Conservation (phyloP, 352 stramenopile genomes). For the Globisporangium middletonii region DNA sequence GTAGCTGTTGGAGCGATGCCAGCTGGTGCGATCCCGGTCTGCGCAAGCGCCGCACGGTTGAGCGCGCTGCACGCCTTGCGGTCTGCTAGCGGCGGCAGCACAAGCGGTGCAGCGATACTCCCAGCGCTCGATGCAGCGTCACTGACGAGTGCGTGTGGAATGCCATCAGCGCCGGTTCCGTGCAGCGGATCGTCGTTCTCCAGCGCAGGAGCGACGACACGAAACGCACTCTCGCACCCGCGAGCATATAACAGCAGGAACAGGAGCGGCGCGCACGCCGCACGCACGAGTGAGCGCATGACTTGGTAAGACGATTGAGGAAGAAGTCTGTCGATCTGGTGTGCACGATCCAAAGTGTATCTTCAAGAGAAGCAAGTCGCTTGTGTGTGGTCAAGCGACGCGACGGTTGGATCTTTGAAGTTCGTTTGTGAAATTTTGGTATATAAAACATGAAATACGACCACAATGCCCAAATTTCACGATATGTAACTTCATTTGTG, state of each 20-base stretch:
- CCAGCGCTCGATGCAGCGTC: neutral
- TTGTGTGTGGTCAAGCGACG: no score
- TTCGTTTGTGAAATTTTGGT: no score
- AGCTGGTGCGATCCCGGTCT: neutral
- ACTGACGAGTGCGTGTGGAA: conserved; percentile 3
- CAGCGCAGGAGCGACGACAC: conserved; percentile 1
- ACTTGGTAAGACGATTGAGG: no score
- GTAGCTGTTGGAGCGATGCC: neutral
- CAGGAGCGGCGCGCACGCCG: neutral
- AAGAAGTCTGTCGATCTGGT: no score
- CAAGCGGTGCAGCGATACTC: conserved; percentile 3
- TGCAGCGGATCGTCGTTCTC: neutral
- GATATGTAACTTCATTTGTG: no score
- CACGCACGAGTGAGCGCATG: neutral
- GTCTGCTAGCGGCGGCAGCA: neutral
- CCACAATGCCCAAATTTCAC: no score
- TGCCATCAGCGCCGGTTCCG: neutral
- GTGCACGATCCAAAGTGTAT: no score
- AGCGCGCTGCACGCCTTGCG: conserved; percentile 1
- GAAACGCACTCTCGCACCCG: conserved; percentile 1
- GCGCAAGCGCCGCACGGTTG: conserved; percentile 1
- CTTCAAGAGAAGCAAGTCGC: no score
- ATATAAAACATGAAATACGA: no score
- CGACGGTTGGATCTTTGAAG: no score
- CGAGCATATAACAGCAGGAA: neutral